Percentiles rank a stretch among this genome's conserved stretches.
phyloP scores from a whole-genome alignment of 2,329 filamentous ascomycete genomes.

The Venturia nashicola region DNA sequence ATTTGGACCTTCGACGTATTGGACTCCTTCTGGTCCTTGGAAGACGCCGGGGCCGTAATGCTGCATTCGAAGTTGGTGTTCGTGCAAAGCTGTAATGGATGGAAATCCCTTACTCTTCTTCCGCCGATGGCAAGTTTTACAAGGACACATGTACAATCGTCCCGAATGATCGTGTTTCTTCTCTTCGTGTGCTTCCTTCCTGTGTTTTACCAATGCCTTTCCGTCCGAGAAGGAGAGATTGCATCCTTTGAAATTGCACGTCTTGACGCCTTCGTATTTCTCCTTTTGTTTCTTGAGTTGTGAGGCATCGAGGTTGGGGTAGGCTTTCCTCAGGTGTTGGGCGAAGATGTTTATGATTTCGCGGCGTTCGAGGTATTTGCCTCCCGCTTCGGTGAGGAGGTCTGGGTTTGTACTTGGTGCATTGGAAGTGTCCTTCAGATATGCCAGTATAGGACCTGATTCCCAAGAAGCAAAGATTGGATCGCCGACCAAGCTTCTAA shows the following conservation, averaged over 20 bases:
- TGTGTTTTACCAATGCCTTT: slow-evolving; percentile 14
- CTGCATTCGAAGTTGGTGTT: slow-evolving; percentile 12
- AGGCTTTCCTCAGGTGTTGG: slow-evolving; percentile 13
- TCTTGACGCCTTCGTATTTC: slow-evolving; percentile 15
- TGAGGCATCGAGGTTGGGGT: slow-evolving; percentile 13
- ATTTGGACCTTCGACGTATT: slow-evolving; percentile 1
- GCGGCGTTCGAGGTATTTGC: slow-evolving; percentile 13
- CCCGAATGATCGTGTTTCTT: slow-evolving; percentile 14
- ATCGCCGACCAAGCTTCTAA: slow-evolving; percentile 13
- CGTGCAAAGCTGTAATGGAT: slow-evolving; percentile 12
- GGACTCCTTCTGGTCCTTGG: neutral
- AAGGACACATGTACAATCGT: slow-evolving; percentile 13
- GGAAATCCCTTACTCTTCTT: slow-evolving; percentile 16
- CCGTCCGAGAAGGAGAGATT: slow-evolving; percentile 13
- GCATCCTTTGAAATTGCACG: slow-evolving; percentile 15
- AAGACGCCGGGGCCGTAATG: slow-evolving; percentile 4
- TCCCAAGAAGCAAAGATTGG: slow-evolving; percentile 16
- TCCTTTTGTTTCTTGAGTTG: slow-evolving; percentile 15
- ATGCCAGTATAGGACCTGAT: slow-evolving; percentile 15
- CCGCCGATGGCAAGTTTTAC: slow-evolving; percentile 13
- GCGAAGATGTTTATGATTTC: slow-evolving; percentile 16
- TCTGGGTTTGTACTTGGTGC: slow-evolving; percentile 9
- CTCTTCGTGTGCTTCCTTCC: slow-evolving; percentile 13
- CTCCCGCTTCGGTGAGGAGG: slow-evolving; percentile 14
- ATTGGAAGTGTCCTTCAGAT: slow-evolving; percentile 12